These are phyloP conservation scores for Mucor lusitanicus DNA, from an alignment of 371 early-diverging fungal species.

Conservation along the genomic window DNA sequence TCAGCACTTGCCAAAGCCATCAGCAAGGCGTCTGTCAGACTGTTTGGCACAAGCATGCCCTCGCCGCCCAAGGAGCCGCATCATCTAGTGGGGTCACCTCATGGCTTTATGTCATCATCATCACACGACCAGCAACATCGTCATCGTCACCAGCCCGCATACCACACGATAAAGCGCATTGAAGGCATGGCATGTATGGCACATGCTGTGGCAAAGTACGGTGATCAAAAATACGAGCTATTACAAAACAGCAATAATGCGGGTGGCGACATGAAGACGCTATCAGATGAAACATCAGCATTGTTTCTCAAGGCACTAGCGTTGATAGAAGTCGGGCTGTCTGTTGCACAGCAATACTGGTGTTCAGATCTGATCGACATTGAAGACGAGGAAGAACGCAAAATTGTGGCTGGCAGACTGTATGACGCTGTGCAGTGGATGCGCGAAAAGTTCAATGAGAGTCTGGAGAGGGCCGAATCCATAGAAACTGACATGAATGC, in stretches of 20 bases:
- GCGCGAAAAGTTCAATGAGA: slow-evolving; percentile 83
- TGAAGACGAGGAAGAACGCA: slow-evolving; percentile 21
- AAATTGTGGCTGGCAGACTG: slow-evolving; percentile 37
- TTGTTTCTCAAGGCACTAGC: slow-evolving; percentile 79
- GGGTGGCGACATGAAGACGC: slow-evolving; percentile 22
- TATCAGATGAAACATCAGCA: slow-evolving; percentile 68
- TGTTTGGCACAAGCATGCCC: slow-evolving; percentile 61
- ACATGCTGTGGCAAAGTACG: slow-evolving; percentile 64
- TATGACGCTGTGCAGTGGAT: slow-evolving; percentile 86
- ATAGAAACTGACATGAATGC: slow-evolving; percentile 22
- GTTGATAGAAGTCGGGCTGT: slow-evolving; percentile 73
- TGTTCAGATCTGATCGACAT: slow-evolving; percentile 22
- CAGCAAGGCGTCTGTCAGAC: slow-evolving; percentile 58
- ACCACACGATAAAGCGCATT: slow-evolving; percentile 46
- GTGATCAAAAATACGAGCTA: slow-evolving; percentile 57
- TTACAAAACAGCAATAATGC: slow-evolving; percentile 9
- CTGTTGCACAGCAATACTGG: slow-evolving; percentile 77
- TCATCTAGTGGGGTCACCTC: slow-evolving; percentile 33
- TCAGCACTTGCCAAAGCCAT: slow-evolving; percentile 65
- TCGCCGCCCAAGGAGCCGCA: slow-evolving; percentile 38
- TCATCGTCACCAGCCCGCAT: background rate
- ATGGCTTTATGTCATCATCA: slow-evolving; percentile 29
- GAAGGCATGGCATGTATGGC: slow-evolving; percentile 66
- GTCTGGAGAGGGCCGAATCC: slow-evolving; percentile 74
- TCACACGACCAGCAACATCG: slow-evolving; percentile 14